Evolutionary conservation across 2,329 filamentous ascomycete species (phyloP).

Genomic region (Monilinia laxa): DNA sequence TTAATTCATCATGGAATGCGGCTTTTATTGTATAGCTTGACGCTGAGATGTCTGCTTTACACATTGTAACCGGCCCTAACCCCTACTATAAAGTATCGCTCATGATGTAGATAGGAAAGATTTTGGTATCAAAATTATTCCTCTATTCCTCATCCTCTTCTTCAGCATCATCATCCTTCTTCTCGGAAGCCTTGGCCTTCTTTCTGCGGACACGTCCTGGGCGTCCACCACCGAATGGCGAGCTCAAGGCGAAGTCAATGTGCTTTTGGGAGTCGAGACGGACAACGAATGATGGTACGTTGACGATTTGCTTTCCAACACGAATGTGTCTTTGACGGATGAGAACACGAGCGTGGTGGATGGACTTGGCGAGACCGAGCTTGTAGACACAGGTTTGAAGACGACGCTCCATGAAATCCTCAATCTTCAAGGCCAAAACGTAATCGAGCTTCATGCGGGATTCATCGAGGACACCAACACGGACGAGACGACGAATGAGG

Average conservation of each 20-base stretch:
- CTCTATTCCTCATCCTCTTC: constrained; percentile 73
- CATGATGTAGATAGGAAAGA: constrained; percentile 13
- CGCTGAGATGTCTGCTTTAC: constrained; percentile 22
- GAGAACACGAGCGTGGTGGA: constrained; percentile 99
- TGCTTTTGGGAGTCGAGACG: constrained; percentile 99
- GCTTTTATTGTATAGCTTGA: constrained; percentile 23
- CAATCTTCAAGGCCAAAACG: constrained; percentile 97
- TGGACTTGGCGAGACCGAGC: constrained; percentile 99
- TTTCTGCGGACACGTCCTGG: constrained; percentile 98
- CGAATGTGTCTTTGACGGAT: constrained; percentile 99
- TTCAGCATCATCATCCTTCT: constrained; percentile 74
- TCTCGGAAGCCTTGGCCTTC: constrained; percentile 97
- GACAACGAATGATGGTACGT: constrained; percentile 98
- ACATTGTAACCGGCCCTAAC: constrained; percentile 16
- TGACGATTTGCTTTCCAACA: constrained; percentile 99
- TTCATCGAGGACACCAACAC: constrained; percentile 99
- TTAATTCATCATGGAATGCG: constrained; percentile 22
- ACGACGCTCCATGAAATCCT: constrained; percentile 99
- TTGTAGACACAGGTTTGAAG: constrained; percentile 99
- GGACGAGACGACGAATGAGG: constrained; percentile 99
- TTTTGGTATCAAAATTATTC: constrained; percentile 42
- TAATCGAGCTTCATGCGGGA: constrained; percentile 99
- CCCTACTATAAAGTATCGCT: constrained; percentile 8
- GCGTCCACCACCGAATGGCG: constrained; percentile 95
- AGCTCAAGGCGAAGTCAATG: constrained; percentile 98